Base-by-base conservation (phyloP, 2,329 filamentous ascomycete species). In the Colletotrichum horii region DNA sequence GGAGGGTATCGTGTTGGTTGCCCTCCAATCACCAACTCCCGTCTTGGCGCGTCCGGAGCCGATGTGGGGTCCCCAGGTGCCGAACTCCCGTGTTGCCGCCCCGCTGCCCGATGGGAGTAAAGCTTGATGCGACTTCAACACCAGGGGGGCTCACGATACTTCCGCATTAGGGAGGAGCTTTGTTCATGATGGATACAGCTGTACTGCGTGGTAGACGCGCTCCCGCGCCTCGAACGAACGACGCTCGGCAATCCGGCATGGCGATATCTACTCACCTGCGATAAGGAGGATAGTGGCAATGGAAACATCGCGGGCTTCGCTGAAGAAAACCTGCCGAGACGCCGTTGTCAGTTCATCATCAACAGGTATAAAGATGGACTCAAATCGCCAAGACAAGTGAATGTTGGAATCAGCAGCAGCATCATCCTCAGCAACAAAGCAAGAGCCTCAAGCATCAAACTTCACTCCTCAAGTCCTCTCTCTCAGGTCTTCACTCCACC, bases 131-230 rank as follows among this genome's bases (percentile, higher is more conserved):
- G 24, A 61, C 70, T 58, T 28, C 43, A 36, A 48, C 70, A 28
- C 30, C 64, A 65, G 19, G n/a, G n/a, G 64, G 22, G 43, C n/a
- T 62, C 70, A 26, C 34, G 70, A 75, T 73, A 66, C 30, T 74
- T 68, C 73, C 73, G 22, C 19, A 73, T 48, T 22, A 68, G 70
- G 70, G 64, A 73, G 73, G 73, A 75, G 73, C 30, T 75, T 65
- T n/a, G 8, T 65, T 8, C 15, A 30, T 12, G 15, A 64, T 22
- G 32, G 34, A n/a, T 32, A 58, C 22, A 28, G 14, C 34, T 6
- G 8, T 15, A n/a, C 43, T 52, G n/a, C 43, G 4, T 22, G n/a
- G 43, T 19, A n/a, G 14, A 28, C 15, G 12, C 19, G 26, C 34
- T 62, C 28, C 26, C 8, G 16, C n/a, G 22, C 19, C 7, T 26